Evolutionary conservation across 2,329 filamentous ascomycete species (phyloP).

Genomic region (Phaeomoniella chlamydospora): DNA sequence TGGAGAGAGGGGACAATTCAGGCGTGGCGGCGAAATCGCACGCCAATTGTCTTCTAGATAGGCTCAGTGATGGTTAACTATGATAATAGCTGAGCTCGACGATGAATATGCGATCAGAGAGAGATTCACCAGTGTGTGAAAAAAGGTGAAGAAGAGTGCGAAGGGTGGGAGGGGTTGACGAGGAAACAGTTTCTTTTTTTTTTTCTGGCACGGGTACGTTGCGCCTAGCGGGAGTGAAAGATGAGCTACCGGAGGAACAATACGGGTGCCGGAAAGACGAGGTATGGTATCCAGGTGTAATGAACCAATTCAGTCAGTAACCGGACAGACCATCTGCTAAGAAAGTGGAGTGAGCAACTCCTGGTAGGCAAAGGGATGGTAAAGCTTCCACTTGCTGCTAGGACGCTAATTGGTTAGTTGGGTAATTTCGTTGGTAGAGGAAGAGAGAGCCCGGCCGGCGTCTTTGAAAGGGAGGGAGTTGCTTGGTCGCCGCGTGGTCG

Average conservation of each 20-base stretch:
- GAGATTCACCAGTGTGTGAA: not conserved
- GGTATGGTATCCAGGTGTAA: not conserved
- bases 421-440: not conserved
- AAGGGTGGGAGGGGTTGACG: not conserved
- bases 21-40: not conserved
- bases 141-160: not conserved
- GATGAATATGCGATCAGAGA: not conserved
- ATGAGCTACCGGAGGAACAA: not conserved
- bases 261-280: not conserved
- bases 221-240: not conserved
- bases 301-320: too few species aligned
- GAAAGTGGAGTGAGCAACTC: too few species aligned
- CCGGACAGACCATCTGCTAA: too few species aligned
- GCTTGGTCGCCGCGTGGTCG: not conserved
- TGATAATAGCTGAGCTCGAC: not conserved
- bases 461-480: not conserved
- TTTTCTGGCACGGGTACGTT: not conserved
- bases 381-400: not conserved
- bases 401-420: too few species aligned
- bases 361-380: not conserved
- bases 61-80: not conserved
- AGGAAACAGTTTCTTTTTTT: constrained; percentile 1
- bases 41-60: not conserved
- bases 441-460: not conserved
- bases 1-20: not conserved